phyloP scores from a whole-genome alignment of 345 rosid species.

The Boechera divaricarpa region DNA sequence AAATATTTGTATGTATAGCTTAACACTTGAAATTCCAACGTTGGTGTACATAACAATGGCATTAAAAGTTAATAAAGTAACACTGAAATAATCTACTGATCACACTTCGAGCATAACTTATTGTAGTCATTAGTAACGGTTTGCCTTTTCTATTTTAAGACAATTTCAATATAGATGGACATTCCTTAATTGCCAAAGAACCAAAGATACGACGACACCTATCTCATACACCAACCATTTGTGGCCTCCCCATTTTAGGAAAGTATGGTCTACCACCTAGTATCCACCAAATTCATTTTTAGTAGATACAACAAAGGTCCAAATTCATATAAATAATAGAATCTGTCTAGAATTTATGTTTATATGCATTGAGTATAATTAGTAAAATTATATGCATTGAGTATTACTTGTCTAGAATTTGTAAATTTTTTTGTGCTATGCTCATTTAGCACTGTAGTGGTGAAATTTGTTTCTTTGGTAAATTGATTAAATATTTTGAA shows the following conservation, averaged over 20 bases:
- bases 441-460: neutral
- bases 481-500: neutral
- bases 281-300: conserved; percentile 22
- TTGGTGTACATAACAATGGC: neutral
- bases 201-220: conserved; percentile 45
- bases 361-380: neutral
- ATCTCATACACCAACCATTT: conserved; percentile 33
- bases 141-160: conserved; percentile 40
- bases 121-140: conserved; percentile 11
- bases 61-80: neutral
- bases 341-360: neutral
- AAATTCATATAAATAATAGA: neutral
- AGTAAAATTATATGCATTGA: neutral
- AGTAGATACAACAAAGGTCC: conserved; percentile 23
- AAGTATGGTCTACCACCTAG: conserved; percentile 40
- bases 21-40: neutral
- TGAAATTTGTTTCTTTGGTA: neutral
- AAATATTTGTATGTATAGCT: neutral
- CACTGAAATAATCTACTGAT: neutral
- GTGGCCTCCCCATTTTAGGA: conserved; percentile 38
- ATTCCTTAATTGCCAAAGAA: conserved; percentile 41
- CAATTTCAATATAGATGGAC: conserved; percentile 35
- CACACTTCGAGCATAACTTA: neutral
- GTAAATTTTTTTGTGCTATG: neutral
- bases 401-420: neutral